Percentiles rank a stretch among this genome's conserved stretches.
phyloP scores from a whole-genome alignment of 352 stramenopile genomes.

The Elongisporangium prolatum region DNA sequence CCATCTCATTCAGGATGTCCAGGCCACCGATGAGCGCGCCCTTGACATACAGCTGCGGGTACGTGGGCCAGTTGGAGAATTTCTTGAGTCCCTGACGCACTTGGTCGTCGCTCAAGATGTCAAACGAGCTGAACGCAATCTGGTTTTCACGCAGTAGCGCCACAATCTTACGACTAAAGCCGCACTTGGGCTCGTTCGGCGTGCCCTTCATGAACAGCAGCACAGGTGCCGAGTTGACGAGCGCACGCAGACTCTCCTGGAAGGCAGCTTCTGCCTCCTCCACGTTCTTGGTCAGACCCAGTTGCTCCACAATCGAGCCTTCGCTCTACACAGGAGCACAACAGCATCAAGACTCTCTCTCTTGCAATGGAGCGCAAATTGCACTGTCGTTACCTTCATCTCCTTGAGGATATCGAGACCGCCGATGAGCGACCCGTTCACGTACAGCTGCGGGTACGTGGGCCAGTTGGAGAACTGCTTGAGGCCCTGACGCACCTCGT shows the following conservation, averaged over 20 bases:
- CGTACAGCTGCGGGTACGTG: constrained; percentile 98
- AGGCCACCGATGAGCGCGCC: constrained; percentile 92
- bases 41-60: constrained; percentile 95
- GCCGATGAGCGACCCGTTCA: constrained; percentile 95
- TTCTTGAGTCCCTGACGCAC: constrained; percentile 96
- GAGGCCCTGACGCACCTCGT: constrained; percentile 92
- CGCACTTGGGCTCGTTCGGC: constrained; percentile 87
- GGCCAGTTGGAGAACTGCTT: constrained; percentile 98
- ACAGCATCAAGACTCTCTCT: background rate
- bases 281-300: constrained; percentile 68
- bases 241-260: constrained; percentile 74
- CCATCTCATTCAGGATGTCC: constrained; percentile 95
- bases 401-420: constrained; percentile 98
- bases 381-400: constrained; percentile 59
- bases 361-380: background rate
- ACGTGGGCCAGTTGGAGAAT: constrained; percentile 97
- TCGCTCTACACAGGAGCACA: constrained; percentile 20
- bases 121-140: constrained; percentile 93
- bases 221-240: constrained; percentile 87
- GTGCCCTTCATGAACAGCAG: constrained; percentile 96
- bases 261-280: constrained; percentile 74
- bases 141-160: constrained; percentile 88
- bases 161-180: constrained; percentile 93
- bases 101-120: constrained; percentile 92
- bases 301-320: constrained; percentile 72